Evolutionary conservation across 306 rosid species (phyloP).

Genomic region (Ochetophila trinervis): DNA sequence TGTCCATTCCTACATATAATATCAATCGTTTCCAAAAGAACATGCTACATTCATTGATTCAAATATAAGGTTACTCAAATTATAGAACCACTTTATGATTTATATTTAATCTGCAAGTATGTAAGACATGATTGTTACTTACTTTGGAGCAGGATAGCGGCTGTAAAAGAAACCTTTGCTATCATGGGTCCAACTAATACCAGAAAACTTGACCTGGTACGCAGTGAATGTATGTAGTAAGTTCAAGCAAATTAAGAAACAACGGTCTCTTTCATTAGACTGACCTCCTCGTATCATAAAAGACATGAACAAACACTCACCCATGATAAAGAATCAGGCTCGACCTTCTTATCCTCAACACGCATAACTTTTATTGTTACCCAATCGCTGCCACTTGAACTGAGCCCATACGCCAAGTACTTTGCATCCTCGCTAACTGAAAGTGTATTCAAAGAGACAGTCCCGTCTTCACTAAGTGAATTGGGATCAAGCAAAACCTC

Average conservation of each 20-base stretch:
- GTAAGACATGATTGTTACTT: constrained; percentile 22
- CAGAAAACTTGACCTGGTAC: constrained; percentile 84
- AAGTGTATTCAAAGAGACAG: constrained; percentile 48
- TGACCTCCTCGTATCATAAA: not conserved
- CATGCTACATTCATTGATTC: not conserved
- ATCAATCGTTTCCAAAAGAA: not conserved
- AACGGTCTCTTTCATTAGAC: not conserved
- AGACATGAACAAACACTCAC: constrained; percentile 35
- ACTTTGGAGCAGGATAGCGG: constrained; percentile 90
- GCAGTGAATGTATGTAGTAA: not conserved
- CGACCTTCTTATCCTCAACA: constrained; percentile 47
- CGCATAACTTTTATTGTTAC: constrained; percentile 63
- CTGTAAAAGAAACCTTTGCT: constrained; percentile 87
- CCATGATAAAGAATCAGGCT: constrained; percentile 72
- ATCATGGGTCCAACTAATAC: constrained; percentile 82
- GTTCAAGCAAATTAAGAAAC: not conserved
- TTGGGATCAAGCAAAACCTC: constrained; percentile 84
- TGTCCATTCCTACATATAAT: not conserved
- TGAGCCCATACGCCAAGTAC: constrained; percentile 77
- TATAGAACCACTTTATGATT: constrained; percentile 5
- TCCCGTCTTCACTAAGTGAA: constrained; percentile 72
- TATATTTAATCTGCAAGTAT: not conserved
- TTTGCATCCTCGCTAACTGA: constrained; percentile 70
- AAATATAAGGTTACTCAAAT: not conserved
- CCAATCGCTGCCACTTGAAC: constrained; percentile 94